Evolutionary conservation across 192 early-diverging fungal genomes (phyloP).

Genomic region (Backusella luteola): DNA sequence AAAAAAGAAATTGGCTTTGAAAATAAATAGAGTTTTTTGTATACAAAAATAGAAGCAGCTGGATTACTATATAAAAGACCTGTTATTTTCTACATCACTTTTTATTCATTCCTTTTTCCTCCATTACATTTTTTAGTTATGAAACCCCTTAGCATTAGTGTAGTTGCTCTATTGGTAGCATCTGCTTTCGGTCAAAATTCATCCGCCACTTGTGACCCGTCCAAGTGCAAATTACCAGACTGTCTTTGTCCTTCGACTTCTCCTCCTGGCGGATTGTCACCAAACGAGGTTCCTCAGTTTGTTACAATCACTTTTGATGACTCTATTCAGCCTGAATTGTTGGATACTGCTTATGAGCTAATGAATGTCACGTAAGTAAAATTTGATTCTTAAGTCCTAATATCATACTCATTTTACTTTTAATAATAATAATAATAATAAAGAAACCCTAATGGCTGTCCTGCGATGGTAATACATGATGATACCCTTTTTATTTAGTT

Average conservation of each 20-base stretch:
- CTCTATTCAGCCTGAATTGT: slow-evolving; percentile 42
- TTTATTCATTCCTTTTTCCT: not conserved
- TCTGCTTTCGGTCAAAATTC: slow-evolving; percentile 11
- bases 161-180: not conserved
- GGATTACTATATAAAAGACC: not conserved
- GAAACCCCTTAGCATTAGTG: slow-evolving; percentile 8
- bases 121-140: not conserved
- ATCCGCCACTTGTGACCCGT: slow-evolving; percentile 36
- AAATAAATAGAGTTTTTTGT: not conserved
- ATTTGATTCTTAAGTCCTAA: too few species aligned
- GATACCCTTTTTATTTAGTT: not conserved
- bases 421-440: not conserved
- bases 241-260: slow-evolving; percentile 49
- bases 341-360: slow-evolving; percentile 27
- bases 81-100: not conserved
- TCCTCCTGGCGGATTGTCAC: slow-evolving; percentile 45
- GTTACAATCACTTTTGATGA: slow-evolving; percentile 64
- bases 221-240: slow-evolving; percentile 43
- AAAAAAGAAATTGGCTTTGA: not conserved
- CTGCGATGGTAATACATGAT: slow-evolving; percentile 17
- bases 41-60: not conserved
- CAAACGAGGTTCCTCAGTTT: slow-evolving; percentile 54
- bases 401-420: not conserved
- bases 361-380: slow-evolving; percentile 35
- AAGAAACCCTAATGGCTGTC: slow-evolving; percentile 44